phyloP scores from a whole-genome alignment of 2,329 filamentous ascomycete genomes.

The Chalaropsis ovoidea region DNA sequence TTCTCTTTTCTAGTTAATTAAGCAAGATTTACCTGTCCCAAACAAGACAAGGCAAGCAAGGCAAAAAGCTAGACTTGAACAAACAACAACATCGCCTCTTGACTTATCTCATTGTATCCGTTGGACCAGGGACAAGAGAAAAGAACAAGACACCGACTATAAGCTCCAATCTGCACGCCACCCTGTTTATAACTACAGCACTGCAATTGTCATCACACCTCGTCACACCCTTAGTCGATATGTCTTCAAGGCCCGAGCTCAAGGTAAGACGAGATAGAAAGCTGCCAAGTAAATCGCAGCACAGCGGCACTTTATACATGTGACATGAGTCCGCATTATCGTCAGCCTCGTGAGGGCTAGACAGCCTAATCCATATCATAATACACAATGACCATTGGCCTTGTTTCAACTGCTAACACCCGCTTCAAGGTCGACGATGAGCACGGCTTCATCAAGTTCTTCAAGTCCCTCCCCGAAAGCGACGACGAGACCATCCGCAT shows the following conservation, averaged over 20 bases:
- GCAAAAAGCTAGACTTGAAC: neutral
- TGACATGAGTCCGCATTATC: neutral
- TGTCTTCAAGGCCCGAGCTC: conserved; percentile 62
- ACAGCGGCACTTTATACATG: neutral
- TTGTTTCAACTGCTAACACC: neutral
- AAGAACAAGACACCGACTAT: neutral
- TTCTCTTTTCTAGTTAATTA: too few relatives aligned
- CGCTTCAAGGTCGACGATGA: conserved; percentile 76
- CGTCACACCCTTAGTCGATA: conserved; percentile 33
- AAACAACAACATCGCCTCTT: neutral
- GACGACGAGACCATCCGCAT: conserved; percentile 72
- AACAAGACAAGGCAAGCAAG: conserved; percentile 15
- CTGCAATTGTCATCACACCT: neutral
- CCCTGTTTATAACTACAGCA: neutral
- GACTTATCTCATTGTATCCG: too few relatives aligned
- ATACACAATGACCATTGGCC: too few relatives aligned
- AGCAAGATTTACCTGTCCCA: too few relatives aligned
- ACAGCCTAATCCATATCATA: neutral
- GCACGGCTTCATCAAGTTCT: conserved; percentile 91
- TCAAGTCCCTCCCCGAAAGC: conserved; percentile 67
- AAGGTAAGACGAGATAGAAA: conserved; percentile 41
- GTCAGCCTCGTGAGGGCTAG: neutral
- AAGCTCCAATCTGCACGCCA: neutral
- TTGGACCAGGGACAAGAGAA: neutral
- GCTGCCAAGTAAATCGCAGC: neutral